Conservation (phyloP, 371 early-diverging fungal genomes). For the Mucor racemosus region DNA sequence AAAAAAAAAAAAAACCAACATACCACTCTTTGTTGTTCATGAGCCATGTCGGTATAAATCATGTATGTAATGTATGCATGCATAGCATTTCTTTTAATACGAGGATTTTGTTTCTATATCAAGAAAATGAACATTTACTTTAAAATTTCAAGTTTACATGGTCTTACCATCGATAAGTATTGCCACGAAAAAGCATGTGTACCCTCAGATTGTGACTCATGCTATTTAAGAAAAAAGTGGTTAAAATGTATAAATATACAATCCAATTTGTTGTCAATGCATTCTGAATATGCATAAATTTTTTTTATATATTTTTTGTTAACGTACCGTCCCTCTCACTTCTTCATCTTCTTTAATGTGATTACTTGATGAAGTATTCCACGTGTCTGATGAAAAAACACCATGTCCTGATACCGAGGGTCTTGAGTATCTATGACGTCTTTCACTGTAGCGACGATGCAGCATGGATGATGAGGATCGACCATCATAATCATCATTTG, state of each 20-base stretch:
- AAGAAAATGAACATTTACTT: background rate
- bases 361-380: slow-evolving; percentile 5
- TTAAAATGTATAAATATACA: slow-evolving; percentile 1
- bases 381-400: slow-evolving; percentile 14
- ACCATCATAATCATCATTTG: slow-evolving; percentile 9
- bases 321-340: slow-evolving; percentile 9
- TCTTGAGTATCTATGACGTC: slow-evolving; percentile 24
- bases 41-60: slow-evolving; percentile 59
- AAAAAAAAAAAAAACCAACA: background rate
- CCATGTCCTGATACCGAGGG: slow-evolving; percentile 15
- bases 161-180: slow-evolving; percentile 34
- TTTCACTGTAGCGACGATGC: slow-evolving; percentile 23
- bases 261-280: slow-evolving; percentile 9
- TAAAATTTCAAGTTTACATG: background rate
- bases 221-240: slow-evolving; percentile 4
- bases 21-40: slow-evolving; percentile 20
- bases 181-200: slow-evolving; percentile 37
- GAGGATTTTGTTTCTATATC: slow-evolving; percentile 55
- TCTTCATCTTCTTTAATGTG: slow-evolving; percentile 11
- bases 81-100: slow-evolving; percentile 60
- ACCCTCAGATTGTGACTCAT: slow-evolving; percentile 24
- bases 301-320: slow-evolving; percentile 1
- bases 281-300: slow-evolving; percentile 16
- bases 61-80: slow-evolving; percentile 65
- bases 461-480: slow-evolving; percentile 1